phyloP scores from a whole-genome alignment of 768 basidiomycete genomes.

The Zangia roseola region DNA sequence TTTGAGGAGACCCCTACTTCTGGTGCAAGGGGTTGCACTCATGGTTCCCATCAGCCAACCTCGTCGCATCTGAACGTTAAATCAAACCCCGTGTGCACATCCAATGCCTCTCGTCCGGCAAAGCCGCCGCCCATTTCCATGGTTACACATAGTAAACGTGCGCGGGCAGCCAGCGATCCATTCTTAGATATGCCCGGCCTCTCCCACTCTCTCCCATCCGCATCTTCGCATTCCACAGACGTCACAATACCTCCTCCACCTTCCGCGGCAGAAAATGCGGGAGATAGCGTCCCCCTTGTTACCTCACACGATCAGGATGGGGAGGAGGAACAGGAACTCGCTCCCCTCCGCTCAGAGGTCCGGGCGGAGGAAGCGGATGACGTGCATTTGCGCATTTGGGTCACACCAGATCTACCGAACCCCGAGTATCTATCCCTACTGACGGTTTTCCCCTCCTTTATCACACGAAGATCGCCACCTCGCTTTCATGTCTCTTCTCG shows the following conservation, averaged over 20 bases:
- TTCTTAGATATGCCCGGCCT: conserved; percentile 70
- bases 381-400: conserved; percentile 74
- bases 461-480: conserved; percentile 66
- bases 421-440: conserved; percentile 70
- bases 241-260: conserved; percentile 31
- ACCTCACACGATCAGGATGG: conserved; percentile 30
- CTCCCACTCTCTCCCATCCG: conserved; percentile 54
- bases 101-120: conserved; percentile 24
- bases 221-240: conserved; percentile 47
- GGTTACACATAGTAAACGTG: conserved; percentile 55
- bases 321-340: conserved; percentile 36
- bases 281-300: conserved; percentile 42
- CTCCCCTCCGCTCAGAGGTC: conserved; percentile 33
- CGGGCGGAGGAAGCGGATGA: conserved; percentile 38
- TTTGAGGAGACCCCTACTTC: conserved; percentile 66
- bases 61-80: conserved; percentile 52
- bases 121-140: conserved; percentile 41
- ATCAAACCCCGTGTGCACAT: conserved; percentile 51
- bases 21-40: conserved; percentile 27
- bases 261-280: conserved; percentile 35
- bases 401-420: conserved; percentile 74
- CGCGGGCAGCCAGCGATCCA: conserved; percentile 75
- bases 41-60: conserved; percentile 38
- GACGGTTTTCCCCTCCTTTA: conserved; percentile 73
- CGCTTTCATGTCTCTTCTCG: conserved; percentile 57